phyloP scores from a whole-genome alignment of 2,329 filamentous ascomycete genomes.

The Diaporthe citriasiana region DNA sequence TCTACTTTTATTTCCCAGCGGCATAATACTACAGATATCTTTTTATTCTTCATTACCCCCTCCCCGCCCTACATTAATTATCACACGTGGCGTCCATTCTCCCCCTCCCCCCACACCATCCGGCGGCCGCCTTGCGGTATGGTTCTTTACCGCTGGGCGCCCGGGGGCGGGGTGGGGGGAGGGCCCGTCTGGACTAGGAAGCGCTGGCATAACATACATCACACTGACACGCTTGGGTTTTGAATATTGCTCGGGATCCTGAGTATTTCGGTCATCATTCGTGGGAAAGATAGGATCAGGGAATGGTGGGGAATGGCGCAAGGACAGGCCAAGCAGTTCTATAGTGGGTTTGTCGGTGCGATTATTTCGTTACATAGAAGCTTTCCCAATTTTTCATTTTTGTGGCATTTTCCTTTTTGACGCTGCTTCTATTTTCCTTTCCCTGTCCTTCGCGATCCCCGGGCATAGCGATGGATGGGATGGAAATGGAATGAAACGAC shows the following conservation, averaged over 20 bases:
- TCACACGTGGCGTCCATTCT: not conserved
- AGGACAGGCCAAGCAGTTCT: slow-evolving; percentile 12
- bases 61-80: not conserved
- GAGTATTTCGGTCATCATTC: not conserved
- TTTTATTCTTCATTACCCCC: not conserved
- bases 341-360: not conserved
- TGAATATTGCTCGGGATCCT: slow-evolving; percentile 7
- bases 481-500: slow-evolving; percentile 35
- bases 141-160: slow-evolving; percentile 4
- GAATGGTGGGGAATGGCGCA: not conserved
- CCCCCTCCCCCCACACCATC: not conserved
- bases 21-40: slow-evolving; percentile 24
- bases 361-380: not conserved
- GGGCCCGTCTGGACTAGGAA: not conserved
- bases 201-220: slow-evolving; percentile 13
- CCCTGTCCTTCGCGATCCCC: not conserved
- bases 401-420: not conserved
- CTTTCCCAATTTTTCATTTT: not conserved
- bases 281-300: slow-evolving; percentile 24
- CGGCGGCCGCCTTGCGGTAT: not conserved
- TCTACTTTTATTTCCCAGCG: slow-evolving; percentile 27
- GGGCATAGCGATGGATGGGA: slow-evolving; percentile 33
- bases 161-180: not conserved
- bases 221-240: slow-evolving; percentile 27
- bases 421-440: slow-evolving; percentile 11